Evolutionary conservation across 495 filamentous ascomycete genomes (phyloP).

Genomic region (Penicillium paradoxum): DNA sequence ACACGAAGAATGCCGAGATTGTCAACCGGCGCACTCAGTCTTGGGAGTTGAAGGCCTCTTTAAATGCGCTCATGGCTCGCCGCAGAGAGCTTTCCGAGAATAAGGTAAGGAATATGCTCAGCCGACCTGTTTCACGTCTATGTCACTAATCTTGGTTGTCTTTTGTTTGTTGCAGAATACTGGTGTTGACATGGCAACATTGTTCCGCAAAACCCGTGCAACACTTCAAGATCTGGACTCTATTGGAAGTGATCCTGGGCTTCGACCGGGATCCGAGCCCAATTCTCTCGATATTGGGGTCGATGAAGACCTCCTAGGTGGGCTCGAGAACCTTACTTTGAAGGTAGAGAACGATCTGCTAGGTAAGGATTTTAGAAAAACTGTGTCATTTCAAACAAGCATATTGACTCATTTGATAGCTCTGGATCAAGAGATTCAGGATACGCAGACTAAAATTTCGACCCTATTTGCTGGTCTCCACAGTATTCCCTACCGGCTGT

Average conservation of each 20-base stretch:
- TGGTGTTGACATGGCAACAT: conserved; percentile 25
- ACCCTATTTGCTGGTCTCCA: conserved; percentile 55
- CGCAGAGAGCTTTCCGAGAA: conserved; percentile 42
- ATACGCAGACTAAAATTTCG: conserved; percentile 49
- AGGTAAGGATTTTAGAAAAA: conserved; percentile 23
- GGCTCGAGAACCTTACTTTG: conserved; percentile 32
- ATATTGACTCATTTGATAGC: conserved; percentile 21
- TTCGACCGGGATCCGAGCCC: conserved; percentile 1
- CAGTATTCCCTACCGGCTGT: conserved; percentile 70
- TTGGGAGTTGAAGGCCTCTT: conserved; percentile 69
- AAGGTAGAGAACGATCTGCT: conserved; percentile 32
- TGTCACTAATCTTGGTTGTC: not conserved
- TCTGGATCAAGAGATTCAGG: conserved; percentile 47
- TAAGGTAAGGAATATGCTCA: conserved; percentile 30
- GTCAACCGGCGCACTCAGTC: conserved; percentile 56
- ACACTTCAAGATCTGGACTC: conserved; percentile 29
- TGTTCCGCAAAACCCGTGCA: conserved; percentile 28
- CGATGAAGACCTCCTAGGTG: conserved; percentile 22
- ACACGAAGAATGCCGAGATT: conserved; percentile 54
- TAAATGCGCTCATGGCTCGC: conserved; percentile 51
- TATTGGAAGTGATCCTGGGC: conserved; percentile 16
- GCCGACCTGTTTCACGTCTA: not conserved
- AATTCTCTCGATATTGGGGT: conserved; percentile 24
- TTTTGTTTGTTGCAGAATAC: conserved; percentile 24
- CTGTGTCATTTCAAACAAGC: not conserved